These are phyloP conservation scores for Spathaspora jeffriesii DNA, from an alignment of 1,139 yeast species.

Conservation along the genomic window DNA sequence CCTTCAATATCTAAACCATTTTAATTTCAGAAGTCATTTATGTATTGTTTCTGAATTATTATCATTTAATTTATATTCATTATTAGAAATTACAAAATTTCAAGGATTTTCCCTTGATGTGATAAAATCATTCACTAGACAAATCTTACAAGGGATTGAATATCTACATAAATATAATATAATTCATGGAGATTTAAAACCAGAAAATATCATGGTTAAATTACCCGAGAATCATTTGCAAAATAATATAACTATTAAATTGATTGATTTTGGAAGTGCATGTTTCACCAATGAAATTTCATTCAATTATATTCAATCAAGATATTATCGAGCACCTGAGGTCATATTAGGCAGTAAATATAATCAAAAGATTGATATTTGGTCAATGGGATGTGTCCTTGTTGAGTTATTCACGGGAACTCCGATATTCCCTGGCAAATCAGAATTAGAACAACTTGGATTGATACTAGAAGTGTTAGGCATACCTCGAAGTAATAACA, in stretches of 20 bases:
- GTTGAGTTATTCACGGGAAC: slow-evolving; percentile 66
- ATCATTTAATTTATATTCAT: slow-evolving; percentile 66
- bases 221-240: slow-evolving; percentile 21
- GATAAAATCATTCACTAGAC: slow-evolving; percentile 51
- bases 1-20: slow-evolving; percentile 64
- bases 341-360: slow-evolving; percentile 80
- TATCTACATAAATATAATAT: slow-evolving; percentile 58
- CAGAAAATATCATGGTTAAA: slow-evolving; percentile 62
- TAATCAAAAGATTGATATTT: slow-evolving; percentile 68
- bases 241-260: slow-evolving; percentile 38
- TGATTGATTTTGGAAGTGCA: slow-evolving; percentile 71
- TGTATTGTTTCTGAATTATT: slow-evolving; percentile 79
- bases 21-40: slow-evolving; percentile 80
- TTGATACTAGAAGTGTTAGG: slow-evolving; percentile 64
- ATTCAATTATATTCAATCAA: slow-evolving; percentile 62
- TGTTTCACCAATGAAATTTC: slow-evolving; percentile 47
- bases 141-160: slow-evolving; percentile 60
- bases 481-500: slow-evolving; percentile 44
- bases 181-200: slow-evolving; percentile 81
- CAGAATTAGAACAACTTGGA: slow-evolving; percentile 67
- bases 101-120: slow-evolving; percentile 60
- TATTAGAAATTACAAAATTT: slow-evolving; percentile 61
- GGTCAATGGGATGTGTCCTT: slow-evolving; percentile 77
- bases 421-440: slow-evolving; percentile 71
- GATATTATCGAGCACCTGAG: slow-evolving; percentile 76